phyloP scores from a whole-genome alignment of 208 protist genomes.

The Leishmania major region DNA sequence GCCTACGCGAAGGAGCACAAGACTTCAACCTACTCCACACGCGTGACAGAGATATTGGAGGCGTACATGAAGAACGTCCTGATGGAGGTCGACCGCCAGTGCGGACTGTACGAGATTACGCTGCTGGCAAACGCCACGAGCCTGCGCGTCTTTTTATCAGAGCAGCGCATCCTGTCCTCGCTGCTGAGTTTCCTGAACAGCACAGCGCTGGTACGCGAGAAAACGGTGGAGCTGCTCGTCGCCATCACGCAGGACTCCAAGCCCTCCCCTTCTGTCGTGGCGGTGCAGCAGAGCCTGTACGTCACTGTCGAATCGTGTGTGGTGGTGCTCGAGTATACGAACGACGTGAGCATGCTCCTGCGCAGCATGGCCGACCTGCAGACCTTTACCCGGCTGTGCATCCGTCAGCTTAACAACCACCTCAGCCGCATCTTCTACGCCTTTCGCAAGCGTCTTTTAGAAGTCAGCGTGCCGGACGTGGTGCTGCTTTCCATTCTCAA shows the following conservation, averaged over 20 bases:
- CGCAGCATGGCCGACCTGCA: slow-evolving; percentile 85
- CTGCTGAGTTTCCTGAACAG: slow-evolving; percentile 87
- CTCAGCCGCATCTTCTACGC: slow-evolving; percentile 87
- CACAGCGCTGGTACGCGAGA: slow-evolving; percentile 67
- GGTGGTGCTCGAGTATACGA: slow-evolving; percentile 85
- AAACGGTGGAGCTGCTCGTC: slow-evolving; percentile 83
- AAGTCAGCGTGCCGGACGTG: slow-evolving; percentile 63
- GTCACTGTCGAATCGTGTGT: slow-evolving; percentile 85
- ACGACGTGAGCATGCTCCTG: slow-evolving; percentile 69
- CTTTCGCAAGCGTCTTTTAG: slow-evolving; percentile 64
- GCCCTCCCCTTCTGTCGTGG: slow-evolving; percentile 44
- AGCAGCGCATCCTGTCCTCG: slow-evolving; percentile 75
- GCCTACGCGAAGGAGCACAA: slow-evolving; percentile 78
- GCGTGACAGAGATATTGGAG: slow-evolving; percentile 87
- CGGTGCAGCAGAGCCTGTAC: slow-evolving; percentile 79
- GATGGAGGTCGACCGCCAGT: slow-evolving; percentile 80
- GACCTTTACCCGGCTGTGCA: slow-evolving; percentile 78
- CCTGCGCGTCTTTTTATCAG: slow-evolving; percentile 68
- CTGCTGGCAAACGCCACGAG: slow-evolving; percentile 67
- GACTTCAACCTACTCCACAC: slow-evolving; percentile 82
- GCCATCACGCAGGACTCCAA: slow-evolving; percentile 75
- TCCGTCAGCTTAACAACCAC: slow-evolving; percentile 69
- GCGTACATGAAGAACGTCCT: slow-evolving; percentile 82
- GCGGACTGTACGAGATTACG: slow-evolving; percentile 68
- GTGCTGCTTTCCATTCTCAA: slow-evolving; percentile 78